phyloP scores from a whole-genome alignment of 495 filamentous ascomycete species.

The Penicillium diatomitis region DNA sequence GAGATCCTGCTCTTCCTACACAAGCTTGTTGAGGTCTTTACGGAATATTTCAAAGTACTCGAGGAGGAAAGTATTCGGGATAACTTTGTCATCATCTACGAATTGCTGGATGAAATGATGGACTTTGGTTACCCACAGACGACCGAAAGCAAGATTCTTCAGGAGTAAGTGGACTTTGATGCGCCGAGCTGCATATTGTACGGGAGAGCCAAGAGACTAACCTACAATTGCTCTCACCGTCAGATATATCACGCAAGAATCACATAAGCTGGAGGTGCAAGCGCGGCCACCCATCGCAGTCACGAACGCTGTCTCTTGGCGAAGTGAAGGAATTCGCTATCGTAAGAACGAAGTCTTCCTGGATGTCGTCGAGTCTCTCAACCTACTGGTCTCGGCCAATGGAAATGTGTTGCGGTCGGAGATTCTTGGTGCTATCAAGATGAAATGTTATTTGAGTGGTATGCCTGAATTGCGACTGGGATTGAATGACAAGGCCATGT shows the following conservation, averaged over 20 bases:
- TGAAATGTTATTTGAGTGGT: conserved; percentile 98
- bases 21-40: conserved; percentile 97
- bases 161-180: conserved; percentile 52
- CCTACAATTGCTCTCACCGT: background rate
- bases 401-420: conserved; percentile 96
- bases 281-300: conserved; percentile 99
- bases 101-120: conserved; percentile 99
- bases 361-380: conserved; percentile 94
- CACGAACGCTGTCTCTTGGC: conserved; percentile 97
- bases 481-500: conserved; percentile 99
- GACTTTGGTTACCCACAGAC: conserved; percentile 99
- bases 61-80: conserved; percentile 99
- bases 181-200: too few relatives aligned
- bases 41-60: conserved; percentile 98
- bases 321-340: conserved; percentile 95
- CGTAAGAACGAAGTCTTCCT: conserved; percentile 99
- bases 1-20: conserved; percentile 98
- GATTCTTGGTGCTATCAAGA: conserved; percentile 94
- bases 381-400: conserved; percentile 87
- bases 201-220: conserved; percentile 3
- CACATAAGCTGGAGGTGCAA: conserved; percentile 95
- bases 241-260: conserved; percentile 97
- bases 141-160: conserved; percentile 96
- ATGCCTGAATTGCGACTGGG: conserved; percentile 97
- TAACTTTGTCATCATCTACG: conserved; percentile 99